Evolutionary conservation across 1,139 yeast species (phyloP), one percentile per base, ranked within the genome.

Genomic region (Saccharomyces hybrid): DNA sequence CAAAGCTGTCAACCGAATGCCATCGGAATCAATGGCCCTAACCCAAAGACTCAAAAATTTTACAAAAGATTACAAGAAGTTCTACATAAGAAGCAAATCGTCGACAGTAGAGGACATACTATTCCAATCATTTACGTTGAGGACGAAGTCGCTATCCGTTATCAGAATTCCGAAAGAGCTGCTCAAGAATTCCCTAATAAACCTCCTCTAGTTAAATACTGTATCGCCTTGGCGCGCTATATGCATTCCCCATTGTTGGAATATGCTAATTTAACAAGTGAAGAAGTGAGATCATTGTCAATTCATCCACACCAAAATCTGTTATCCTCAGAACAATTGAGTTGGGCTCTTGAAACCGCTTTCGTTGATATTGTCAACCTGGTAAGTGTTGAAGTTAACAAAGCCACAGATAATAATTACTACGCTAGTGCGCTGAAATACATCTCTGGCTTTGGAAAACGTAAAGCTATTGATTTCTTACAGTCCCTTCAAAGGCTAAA

Each of bases 361-460:
- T 85, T 88, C 69, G 98, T 95, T 47, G 99, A 93, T 71, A 83
- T 85, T 55, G 89, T 89, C 41, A 91, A 93, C 69, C 75, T 88
- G 75, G 95, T 88, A 49, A 99, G 99, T 63, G 87, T 91, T 44
- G 96, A 91, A 62, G 85, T 95, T 64, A 93, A 93, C 66, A 95
- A 85, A 60, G 96, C 97, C 3, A 83, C 88, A 8, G 88, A 85
- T 55, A 68, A 67, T 46, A 76, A 83, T 1, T 87, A 88, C 63
- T 71, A 82, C 59, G 88, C 96, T 0, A 81, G 82, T 52, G 71
- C 83, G 52, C 74, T 93, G 58, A 95, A 84, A 44, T 95, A 79
- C 67, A 81, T 93, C 54, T 82, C 95, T 16, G 99, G 99, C 34
- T 77, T 93, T 56, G 99, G 99, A 49, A 96, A 96, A 48, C 85